Base-by-base conservation (phyloP, 164 flowering plant genomes). In the Magnolia sinica region DNA sequence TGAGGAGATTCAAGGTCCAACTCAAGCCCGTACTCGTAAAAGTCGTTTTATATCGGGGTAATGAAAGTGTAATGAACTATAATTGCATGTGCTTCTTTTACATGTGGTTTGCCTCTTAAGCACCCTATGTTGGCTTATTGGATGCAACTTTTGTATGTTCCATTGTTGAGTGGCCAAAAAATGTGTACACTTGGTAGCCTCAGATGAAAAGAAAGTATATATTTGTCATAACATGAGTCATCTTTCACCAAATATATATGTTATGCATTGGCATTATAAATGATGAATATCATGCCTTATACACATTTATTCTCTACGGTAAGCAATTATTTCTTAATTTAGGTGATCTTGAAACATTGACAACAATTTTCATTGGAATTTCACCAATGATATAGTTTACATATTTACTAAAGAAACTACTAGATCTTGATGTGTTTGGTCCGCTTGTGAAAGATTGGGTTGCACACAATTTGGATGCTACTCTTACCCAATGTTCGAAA, bases 11-110 rank as follows among this genome's bases (percentile, higher is more conserved):
- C 99, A 96, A 81, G 99, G 98, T 81, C 98, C 99, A 85, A 83
- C 94, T 76, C 98, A 90, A 86, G 97, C 97, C 79, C 98, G 99
- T 73, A 83, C 92, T 67, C 91, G 99, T 52, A 96, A 96, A 87
- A 86, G 92, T 67, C 99, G 99, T 82, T 96, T 96, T 85, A 92
- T 96, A 86, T 88, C 99, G 45, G 99, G 99, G 99, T 96, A 92
- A 87, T 77, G 23, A 69, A 68, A 64, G 24, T 31, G 22, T 13
- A 10, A 22, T 31, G 29, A 10, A 65, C 31, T 64, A 4, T 65
- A n/a, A 22, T 70, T 20, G 22, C 27, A 19, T 64, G 22, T 64
- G 68, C 27, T n/a, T 64, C 9, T 64, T 64, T 64, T 64, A 64
- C 19, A 22, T 64, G 9, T 20, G 68, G 13, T 64, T 13, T n/a